A percentile compares a stretch with the other conserved stretches of the same genome.
Conservation (phyloP, 2,329 filamentous ascomycete species). For the Eurotiales sp. region DNA sequence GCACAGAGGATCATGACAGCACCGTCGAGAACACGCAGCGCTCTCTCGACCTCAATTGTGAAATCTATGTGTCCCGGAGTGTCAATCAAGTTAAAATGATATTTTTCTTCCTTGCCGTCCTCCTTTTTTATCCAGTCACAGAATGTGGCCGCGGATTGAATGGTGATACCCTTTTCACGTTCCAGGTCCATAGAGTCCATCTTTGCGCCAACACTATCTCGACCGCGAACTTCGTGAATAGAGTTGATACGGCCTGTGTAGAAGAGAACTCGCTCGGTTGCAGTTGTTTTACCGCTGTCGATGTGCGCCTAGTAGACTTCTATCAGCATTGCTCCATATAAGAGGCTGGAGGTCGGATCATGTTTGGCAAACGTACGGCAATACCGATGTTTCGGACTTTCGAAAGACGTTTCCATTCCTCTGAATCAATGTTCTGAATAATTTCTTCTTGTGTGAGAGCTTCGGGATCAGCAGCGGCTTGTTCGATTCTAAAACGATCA, state of each 20-base stretch:
- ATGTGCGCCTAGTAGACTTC: constrained; percentile 71
- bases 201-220: constrained; percentile 93
- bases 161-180: constrained; percentile 97
- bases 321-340: constrained; percentile 10
- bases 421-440: constrained; percentile 73
- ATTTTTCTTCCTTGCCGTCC: constrained; percentile 74
- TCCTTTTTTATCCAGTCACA: constrained; percentile 93
- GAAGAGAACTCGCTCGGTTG: constrained; percentile 93
- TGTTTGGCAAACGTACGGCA: constrained; percentile 54
- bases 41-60: constrained; percentile 96
- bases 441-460: constrained; percentile 61
- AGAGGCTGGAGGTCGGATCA: background rate
- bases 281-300: constrained; percentile 96
- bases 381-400: constrained; percentile 96
- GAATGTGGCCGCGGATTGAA: constrained; percentile 96
- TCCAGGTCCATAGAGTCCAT: constrained; percentile 99
- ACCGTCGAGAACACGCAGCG: constrained; percentile 88
- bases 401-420: constrained; percentile 72
- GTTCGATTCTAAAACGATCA: constrained; percentile 28
- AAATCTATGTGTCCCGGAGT: constrained; percentile 99
- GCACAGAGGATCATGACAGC: constrained; percentile 98
- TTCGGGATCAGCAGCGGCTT: constrained; percentile 55
- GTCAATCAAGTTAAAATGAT: constrained; percentile 98
- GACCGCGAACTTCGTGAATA: constrained; percentile 88
- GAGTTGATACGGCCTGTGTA: constrained; percentile 96